These are phyloP conservation scores for Pelargonium citronellum DNA, from an alignment of 441 rosid genomes.

Conservation along the genomic window DNA sequence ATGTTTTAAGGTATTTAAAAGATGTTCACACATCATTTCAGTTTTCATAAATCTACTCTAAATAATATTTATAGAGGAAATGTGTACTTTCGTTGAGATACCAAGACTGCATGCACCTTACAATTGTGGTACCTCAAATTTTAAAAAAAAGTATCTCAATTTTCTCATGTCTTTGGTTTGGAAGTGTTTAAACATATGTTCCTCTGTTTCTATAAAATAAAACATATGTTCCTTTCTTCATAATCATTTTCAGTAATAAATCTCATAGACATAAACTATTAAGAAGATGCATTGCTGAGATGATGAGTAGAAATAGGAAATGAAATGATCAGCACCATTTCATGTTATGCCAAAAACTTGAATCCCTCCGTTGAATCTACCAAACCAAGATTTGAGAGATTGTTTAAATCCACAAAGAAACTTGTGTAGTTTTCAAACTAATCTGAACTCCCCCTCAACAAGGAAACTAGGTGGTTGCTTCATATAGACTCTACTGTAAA, in stretches of 20 bases:
- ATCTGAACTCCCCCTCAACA: neutral
- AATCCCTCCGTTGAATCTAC: neutral
- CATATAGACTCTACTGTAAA: neutral
- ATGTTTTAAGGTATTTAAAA: too few relatives aligned
- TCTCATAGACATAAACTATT: neutral
- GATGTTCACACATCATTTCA: too few relatives aligned
- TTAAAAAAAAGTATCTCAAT: too few relatives aligned
- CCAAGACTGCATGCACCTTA: too few relatives aligned
- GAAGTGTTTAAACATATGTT: too few relatives aligned
- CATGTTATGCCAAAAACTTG: neutral
- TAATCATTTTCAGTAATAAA: neutral
- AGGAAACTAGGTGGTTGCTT: neutral
- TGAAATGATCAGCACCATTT: neutral
- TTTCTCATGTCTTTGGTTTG: too few relatives aligned
- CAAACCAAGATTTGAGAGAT: neutral
- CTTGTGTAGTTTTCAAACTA: neutral
- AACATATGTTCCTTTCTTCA: too few relatives aligned
- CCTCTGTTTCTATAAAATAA: too few relatives aligned
- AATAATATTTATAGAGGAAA: too few relatives aligned
- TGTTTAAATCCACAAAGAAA: neutral
- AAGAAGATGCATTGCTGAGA: neutral
- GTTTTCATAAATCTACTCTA: too few relatives aligned
- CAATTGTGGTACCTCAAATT: too few relatives aligned
- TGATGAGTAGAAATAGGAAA: neutral
- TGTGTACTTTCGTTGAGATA: too few relatives aligned